phyloP scores from a whole-genome alignment of 192 early-diverging fungal species.

The Linnemannia hyalina region DNA sequence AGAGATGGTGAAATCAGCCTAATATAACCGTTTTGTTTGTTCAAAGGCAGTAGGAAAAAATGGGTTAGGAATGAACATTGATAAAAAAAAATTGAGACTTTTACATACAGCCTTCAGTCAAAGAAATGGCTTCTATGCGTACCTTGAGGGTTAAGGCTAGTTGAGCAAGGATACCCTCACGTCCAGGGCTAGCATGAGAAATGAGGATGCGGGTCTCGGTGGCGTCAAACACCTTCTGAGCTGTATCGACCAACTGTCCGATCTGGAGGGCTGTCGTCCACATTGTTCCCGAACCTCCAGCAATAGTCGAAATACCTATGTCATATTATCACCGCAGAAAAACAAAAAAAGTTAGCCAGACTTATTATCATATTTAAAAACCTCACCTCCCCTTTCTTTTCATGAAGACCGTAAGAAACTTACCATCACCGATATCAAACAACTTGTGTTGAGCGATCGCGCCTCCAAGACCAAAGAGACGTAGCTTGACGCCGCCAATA shows the following conservation, averaged over 20 bases:
- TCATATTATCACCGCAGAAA: background rate
- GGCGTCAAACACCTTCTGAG: constrained; percentile 65
- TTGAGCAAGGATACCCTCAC: constrained; percentile 70
- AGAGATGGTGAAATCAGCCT: constrained; percentile 75
- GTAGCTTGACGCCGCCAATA: constrained; percentile 67
- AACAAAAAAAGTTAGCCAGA: background rate
- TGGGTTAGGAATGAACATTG: background rate
- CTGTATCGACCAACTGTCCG: constrained; percentile 71
- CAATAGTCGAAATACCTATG: constrained; percentile 66
- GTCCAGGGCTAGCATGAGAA: constrained; percentile 71
- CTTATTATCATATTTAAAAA: background rate
- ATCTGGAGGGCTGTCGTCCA: constrained; percentile 75
- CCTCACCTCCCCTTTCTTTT: background rate
- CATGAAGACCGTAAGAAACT: background rate
- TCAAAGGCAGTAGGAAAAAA: constrained; percentile 10
- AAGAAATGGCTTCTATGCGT: constrained; percentile 1
- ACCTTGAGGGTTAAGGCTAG: constrained; percentile 66
- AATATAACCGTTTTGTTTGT: background rate
- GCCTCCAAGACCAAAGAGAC: constrained; percentile 72
- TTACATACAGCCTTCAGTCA: no score
- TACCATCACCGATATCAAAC: constrained; percentile 75
- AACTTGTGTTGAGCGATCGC: constrained; percentile 72
- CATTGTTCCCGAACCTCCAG: constrained; percentile 72
- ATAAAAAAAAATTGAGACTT: no score
- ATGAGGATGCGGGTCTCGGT: constrained; percentile 70